Base-by-base conservation (phyloP, 192 early-diverging fungal genomes). In the Neocallimastix lanati region DNA sequence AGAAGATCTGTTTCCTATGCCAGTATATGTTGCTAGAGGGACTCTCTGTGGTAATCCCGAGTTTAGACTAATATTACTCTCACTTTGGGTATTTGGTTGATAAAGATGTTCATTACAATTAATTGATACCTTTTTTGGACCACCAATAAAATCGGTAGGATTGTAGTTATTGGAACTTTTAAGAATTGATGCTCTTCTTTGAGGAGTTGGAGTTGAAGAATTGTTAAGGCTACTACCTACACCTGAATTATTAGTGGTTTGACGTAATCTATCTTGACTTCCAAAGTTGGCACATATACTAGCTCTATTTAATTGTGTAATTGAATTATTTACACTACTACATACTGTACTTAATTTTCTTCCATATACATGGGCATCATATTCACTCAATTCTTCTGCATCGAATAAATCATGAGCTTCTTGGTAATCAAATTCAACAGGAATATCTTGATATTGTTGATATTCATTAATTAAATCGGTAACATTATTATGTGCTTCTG, bases 391-490 rank as follows among this genome's bases (percentile, higher is more conserved):
- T 67, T 67, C 50, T n/a, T 67, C 50, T 9, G 50, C 50, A 67
- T 67, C 50, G 9, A 67, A 67, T 67, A 67, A n/a, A n/a, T 67
- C 50, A 67, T 67, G 50, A n/a, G 50, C 50, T 67, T 67, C 50
- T 67, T 67, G 50, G 50, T n/a, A 67, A 67, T 91, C 90, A 78
- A 93, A 92, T 36, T 94, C 92, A 80, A 87, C 85, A 25, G 92
- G 89, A 77, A 92, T 93, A 67, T 93, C 92, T 87, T 94, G 93
- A 87, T 94, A 94, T 91, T 98, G 97, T 87, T 96, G 95, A 91
- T 98, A 98, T 86, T 99, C 97, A 79, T 94, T 94, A 58, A 96
- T 92, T 80, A 98, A 88, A 84, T 98, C 97, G 87, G 94, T 95
- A 95, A 99, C 96, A 91, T 99, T 99, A 87, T 92, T 93, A 80